Base-by-base conservation (phyloP, 768 basidiomycete species). In the Tephrocybe rancida region DNA sequence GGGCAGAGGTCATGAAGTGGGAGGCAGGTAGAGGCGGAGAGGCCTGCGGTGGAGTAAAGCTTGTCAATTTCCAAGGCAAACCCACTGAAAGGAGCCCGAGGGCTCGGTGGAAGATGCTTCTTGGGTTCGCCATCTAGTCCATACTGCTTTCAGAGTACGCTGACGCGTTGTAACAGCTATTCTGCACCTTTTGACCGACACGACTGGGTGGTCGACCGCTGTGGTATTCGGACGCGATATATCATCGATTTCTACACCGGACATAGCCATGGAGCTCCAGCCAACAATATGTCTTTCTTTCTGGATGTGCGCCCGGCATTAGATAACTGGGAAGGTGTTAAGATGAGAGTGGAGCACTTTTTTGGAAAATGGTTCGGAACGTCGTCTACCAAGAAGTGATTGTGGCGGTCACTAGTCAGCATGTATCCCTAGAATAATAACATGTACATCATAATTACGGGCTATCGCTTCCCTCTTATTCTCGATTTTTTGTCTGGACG, bases 231-330 rank as follows among this genome's bases (percentile, higher is more conserved):
- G 52, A 78, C 94, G 66, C 87, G 96, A 46, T 99, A 99, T 73
- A 85, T 99, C 54, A 97, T 99, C 63, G 97, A 99, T 72, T 99
- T 98, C 71, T 99, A 99, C 74, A 90, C 91, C 3, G 96, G 96
- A 16, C 84, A 84, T 29, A 74, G 69, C 41, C 63, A 73, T 22
- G 73, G 69, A 11, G 62, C 82, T 10, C 63, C 75, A 1, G 69
- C 76, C 21, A 77, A 74, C 53, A 80, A 83, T 51, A 70, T 91
- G 13, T 92, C 94, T 0, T 98, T 99, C 71, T 96, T 87, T 71
- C 82, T 99, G 22, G 97, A 99, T 61, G 94, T 90, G 16, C 82
- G 97, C 38, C 97, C 97, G 1, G 96, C 97, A 7, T 67, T 98
- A 44, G 96, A 98, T 65, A 91, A 77, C 59, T 96, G 90, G 92